phyloP scores from a whole-genome alignment of 163 green algal genomes.

The Coccomyxa subellipsoidea region DNA sequence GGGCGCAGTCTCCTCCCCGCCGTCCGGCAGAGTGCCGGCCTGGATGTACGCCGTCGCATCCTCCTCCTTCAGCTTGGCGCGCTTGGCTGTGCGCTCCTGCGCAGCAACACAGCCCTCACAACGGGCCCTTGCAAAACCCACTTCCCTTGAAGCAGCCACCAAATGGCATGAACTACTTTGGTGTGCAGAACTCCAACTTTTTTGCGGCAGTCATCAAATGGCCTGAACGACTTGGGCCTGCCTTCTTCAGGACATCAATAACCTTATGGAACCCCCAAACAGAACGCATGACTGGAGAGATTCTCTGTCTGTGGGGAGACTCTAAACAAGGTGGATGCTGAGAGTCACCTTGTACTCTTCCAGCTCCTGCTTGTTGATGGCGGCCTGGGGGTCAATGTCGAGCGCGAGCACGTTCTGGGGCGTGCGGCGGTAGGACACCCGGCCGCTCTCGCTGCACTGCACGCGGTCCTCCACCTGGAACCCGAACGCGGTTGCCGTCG shows the following conservation, averaged over 20 bases:
- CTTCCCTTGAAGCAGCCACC: too few relatives aligned
- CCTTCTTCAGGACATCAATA: too few relatives aligned
- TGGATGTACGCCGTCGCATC: conserved; percentile 61
- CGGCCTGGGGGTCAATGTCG: conserved; percentile 84
- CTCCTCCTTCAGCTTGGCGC: conserved; percentile 50
- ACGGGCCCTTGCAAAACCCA: too few relatives aligned
- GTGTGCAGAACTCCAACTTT: background rate
- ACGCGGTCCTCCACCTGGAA: conserved; percentile 81
- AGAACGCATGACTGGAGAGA: too few relatives aligned
- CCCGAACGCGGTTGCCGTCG: conserved; percentile 8
- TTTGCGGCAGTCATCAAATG: too few relatives aligned
- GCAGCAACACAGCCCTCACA: too few relatives aligned
- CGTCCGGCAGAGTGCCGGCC: background rate
- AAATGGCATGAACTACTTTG: too few relatives aligned
- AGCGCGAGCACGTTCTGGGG: conserved; percentile 55
- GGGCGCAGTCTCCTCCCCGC: background rate
- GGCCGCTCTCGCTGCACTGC: conserved; percentile 70
- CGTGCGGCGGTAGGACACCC: conserved; percentile 49
- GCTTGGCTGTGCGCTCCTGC: conserved; percentile 69
- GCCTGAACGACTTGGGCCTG: too few relatives aligned
- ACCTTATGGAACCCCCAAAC: too few relatives aligned
- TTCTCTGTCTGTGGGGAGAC: too few relatives aligned
- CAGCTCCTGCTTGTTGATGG: conserved; percentile 76
- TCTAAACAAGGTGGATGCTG: too few relatives aligned
- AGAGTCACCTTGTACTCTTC: conserved; percentile 61